Base-by-base conservation (phyloP, 176 grass and related monocot genomes). In the Oryza australiensis region DNA sequence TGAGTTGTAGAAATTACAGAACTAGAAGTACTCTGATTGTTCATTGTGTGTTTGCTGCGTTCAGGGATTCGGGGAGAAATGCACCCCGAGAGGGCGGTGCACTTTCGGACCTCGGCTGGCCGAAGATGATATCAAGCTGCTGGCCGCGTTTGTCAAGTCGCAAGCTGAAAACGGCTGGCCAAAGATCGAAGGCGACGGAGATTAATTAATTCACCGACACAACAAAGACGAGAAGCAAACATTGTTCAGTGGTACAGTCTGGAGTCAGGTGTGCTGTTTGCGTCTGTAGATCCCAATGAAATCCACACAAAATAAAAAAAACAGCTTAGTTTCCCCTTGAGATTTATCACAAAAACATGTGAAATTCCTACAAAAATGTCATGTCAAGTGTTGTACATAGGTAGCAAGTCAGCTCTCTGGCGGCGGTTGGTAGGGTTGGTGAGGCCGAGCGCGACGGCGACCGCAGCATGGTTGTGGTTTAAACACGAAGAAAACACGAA, bases 161-260 rank as follows among this genome's bases (percentile, higher is more conserved):
- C 92, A 98, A 35, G 92, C 95, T 4, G 82, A 93, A 43, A 89
- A 84, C 43, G 90, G 92, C 76, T 98, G 95, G 95, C 95, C 95
- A 14, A 90, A 92, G 83, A 64, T 97, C 38, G 87, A 92, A 66
- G 64, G 74, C 27, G 84, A 79, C 38, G 89, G 51, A 43, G 88
- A 96, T 65, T 96, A 80, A 88, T 77, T 16, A 80, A 88, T 77
- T 16, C 12, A 22, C n/a, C 64, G n/a, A 41, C 5, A 26, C 12
- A 62, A 11, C 65, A 60, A 22, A 53, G 22, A 68, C 29, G 11
- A 15, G 51, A 9, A 6, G 51, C 28, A 4, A 45, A 46, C 69
- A 72, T 15, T 28, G 24, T 23, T 45, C 12, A 26, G 34, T 3
- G 40, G 16, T 32, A 75, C 28, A 55, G 26, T 27, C 30, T 28